phyloP scores from a whole-genome alignment of 208 protist species.

The Wallacemonas rigidus region DNA sequence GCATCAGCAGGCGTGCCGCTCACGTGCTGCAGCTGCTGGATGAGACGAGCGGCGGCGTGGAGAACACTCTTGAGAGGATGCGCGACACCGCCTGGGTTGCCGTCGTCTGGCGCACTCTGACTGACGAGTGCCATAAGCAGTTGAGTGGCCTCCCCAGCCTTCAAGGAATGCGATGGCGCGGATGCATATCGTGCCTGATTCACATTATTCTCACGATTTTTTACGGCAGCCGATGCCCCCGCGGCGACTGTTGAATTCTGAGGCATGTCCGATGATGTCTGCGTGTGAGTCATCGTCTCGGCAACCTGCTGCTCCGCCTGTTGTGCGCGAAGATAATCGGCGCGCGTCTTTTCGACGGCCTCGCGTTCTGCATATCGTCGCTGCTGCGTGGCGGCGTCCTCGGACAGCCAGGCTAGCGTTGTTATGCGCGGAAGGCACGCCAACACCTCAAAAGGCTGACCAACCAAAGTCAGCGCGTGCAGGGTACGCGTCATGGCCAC shows the following conservation, averaged over 20 bases:
- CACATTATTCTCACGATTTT: too few species aligned
- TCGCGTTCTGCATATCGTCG: constrained; percentile 22
- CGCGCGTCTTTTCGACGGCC: constrained; percentile 17
- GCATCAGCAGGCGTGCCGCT: neutral
- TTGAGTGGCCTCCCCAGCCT: neutral
- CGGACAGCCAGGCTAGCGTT: constrained; percentile 27
- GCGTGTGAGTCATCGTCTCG: neutral
- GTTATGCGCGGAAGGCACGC: constrained; percentile 14
- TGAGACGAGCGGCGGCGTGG: neutral
- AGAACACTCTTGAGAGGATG: neutral
- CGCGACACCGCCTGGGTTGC: neutral
- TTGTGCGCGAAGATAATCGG: constrained; percentile 2
- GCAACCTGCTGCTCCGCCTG: constrained; percentile 11
- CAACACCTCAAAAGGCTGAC: constrained; percentile 28
- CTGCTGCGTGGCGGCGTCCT: constrained; percentile 8
- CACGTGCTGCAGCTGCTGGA: neutral
- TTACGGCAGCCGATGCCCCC: too few species aligned
- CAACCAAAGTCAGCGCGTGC: neutral
- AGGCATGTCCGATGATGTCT: neutral
- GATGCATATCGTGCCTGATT: neutral
- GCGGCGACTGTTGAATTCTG: too few species aligned
- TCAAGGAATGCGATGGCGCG: neutral
- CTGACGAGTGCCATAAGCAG: neutral
- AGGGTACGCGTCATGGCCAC: neutral
- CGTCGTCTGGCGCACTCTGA: neutral